Conservation (phyloP, 1,139 yeast species). For the Dujonia santamariae region DNA sequence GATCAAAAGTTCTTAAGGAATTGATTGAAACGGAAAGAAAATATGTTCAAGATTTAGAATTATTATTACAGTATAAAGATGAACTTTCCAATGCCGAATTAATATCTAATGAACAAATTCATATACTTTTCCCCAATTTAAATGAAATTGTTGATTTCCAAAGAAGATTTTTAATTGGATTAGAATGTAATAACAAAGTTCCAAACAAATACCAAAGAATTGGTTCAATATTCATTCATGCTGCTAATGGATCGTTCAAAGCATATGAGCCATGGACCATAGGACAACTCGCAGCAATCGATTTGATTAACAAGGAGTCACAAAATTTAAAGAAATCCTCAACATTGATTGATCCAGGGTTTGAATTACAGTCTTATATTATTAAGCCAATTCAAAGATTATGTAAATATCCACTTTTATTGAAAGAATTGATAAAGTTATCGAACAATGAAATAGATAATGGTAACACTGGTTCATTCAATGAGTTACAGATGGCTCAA, state of each 20-base stretch:
- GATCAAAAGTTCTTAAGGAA: conserved; percentile 81
- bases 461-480: conserved; percentile 46
- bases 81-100: conserved; percentile 65
- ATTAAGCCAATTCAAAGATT: conserved; percentile 94
- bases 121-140: conserved; percentile 82
- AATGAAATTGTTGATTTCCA: conserved; percentile 87
- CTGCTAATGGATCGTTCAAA: conserved; percentile 73
- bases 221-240: conserved; percentile 83
- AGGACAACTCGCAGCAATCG: conserved; percentile 83
- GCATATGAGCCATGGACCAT: conserved; percentile 90
- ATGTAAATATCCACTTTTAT: conserved; percentile 85
- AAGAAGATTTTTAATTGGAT: conserved; percentile 79
- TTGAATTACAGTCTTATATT: conserved; percentile 85
- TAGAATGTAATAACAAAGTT: conserved; percentile 82
- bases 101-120: conserved; percentile 76
- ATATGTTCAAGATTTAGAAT: conserved; percentile 86
- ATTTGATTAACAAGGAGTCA: conserved; percentile 67
- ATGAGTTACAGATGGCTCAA: conserved; percentile 68
- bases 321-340: conserved; percentile 54
- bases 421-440: conserved; percentile 70
- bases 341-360: conserved; percentile 72
- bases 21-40: conserved; percentile 86
- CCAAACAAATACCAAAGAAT: conserved; percentile 77
- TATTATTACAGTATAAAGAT: conserved; percentile 61
- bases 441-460: conserved; percentile 24